phyloP scores from a whole-genome alignment of 345 rosid genomes.

The Kernera saxatilis region DNA sequence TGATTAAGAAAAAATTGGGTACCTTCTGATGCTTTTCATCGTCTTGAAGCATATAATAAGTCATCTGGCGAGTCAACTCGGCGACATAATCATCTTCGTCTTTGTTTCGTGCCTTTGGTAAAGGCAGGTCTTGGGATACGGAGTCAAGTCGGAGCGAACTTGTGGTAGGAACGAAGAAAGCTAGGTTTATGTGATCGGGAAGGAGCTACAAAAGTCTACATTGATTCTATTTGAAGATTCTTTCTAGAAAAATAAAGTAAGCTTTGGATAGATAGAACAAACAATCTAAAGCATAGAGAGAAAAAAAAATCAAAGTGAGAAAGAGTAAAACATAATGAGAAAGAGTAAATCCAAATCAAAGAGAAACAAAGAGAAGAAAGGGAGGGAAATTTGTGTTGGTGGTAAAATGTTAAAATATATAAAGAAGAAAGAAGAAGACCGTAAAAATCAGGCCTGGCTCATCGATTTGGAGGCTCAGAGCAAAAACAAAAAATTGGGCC shows the following conservation, averaged over 20 bases:
- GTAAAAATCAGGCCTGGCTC: too few relatives aligned
- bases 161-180: slow-evolving; percentile 16
- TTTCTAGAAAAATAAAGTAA: neutral
- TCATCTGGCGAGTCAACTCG: slow-evolving; percentile 78
- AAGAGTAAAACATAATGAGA: neutral
- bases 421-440: neutral
- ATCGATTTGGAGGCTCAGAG: too few relatives aligned
- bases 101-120: slow-evolving; percentile 20
- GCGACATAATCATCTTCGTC: slow-evolving; percentile 54
- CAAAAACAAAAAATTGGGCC: too few relatives aligned
- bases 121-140: neutral
- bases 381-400: neutral
- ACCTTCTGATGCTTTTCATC: slow-evolving; percentile 24
- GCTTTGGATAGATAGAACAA: neutral
- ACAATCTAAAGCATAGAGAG: neutral
- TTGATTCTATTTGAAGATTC: slow-evolving; percentile 17
- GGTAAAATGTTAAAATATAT: too few relatives aligned
- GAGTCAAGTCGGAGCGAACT: neutral
- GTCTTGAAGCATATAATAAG: slow-evolving; percentile 43
- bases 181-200: slow-evolving; percentile 5
- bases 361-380: neutral
- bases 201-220: neutral
- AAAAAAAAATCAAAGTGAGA: too few relatives aligned
- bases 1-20: neutral
- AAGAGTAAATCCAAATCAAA: too few relatives aligned